Evolutionary conservation across 176 grass and related monocot genomes (phyloP).

Genomic region (Juncus effusus): DNA sequence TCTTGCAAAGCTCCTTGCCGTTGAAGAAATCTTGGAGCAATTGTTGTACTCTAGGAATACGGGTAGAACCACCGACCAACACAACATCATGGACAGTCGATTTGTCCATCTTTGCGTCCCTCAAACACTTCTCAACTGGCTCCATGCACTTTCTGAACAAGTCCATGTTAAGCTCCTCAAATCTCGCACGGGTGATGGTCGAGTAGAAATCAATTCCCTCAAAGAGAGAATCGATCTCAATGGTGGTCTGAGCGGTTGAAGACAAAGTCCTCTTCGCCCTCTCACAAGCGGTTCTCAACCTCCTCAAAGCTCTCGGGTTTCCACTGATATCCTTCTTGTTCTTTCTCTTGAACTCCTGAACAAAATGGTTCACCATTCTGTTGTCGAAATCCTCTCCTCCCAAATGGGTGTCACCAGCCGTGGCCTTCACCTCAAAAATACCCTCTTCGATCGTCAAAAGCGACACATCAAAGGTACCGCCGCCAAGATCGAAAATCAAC

Average conservation of each 20-base stretch:
- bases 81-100: slow-evolving; percentile 77
- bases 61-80: slow-evolving; percentile 81
- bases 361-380: slow-evolving; percentile 89
- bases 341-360: slow-evolving; percentile 89
- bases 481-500: slow-evolving; percentile 89
- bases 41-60: slow-evolving; percentile 83
- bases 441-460: slow-evolving; percentile 97
- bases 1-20: slow-evolving; percentile 97
- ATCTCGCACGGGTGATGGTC: slow-evolving; percentile 80
- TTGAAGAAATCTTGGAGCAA: slow-evolving; percentile 96
- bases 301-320: slow-evolving; percentile 63
- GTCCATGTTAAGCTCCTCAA: slow-evolving; percentile 98
- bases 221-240: slow-evolving; percentile 85
- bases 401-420: slow-evolving; percentile 79
- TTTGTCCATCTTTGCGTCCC: slow-evolving; percentile 98
- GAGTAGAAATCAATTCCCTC: slow-evolving; percentile 96
- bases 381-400: slow-evolving; percentile 98
- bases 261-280: slow-evolving; percentile 88
- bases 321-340: slow-evolving; percentile 92
- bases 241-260: slow-evolving; percentile 81
- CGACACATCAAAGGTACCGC: slow-evolving; percentile 85
- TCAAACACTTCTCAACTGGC: slow-evolving; percentile 84
- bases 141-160: slow-evolving; percentile 93
- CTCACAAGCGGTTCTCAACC: slow-evolving; percentile 79
- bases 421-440: slow-evolving; percentile 95